Conservation (phyloP, 352 stramenopile species). For the Phytophthora idaei region DNA sequence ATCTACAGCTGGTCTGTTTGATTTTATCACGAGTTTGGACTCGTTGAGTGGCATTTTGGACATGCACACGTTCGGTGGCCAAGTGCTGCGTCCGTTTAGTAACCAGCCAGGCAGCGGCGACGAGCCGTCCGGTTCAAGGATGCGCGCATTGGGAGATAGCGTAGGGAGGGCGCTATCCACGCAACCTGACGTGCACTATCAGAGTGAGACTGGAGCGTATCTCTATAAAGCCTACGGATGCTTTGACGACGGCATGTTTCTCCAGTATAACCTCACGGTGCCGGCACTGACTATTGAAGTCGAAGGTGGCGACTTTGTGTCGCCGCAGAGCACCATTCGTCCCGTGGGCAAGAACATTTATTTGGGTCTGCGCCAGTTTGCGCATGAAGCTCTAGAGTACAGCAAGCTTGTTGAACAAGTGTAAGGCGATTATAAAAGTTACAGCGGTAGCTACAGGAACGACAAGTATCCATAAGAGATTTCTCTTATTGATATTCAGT, state of each 20-base stretch:
- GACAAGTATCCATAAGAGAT: too few species aligned
- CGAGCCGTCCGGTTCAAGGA: slow-evolving; percentile 59
- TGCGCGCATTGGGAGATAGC: slow-evolving; percentile 49
- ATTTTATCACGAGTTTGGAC: slow-evolving; percentile 59
- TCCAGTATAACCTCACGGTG: slow-evolving; percentile 64
- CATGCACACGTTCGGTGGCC: slow-evolving; percentile 64
- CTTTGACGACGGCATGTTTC: slow-evolving; percentile 69
- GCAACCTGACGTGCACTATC: slow-evolving; percentile 44
- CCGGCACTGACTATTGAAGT: slow-evolving; percentile 75
- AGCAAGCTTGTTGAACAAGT: slow-evolving; percentile 44
- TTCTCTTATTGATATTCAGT: too few species aligned
- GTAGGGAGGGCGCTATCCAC: slow-evolving; percentile 58
- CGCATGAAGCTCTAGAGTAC: slow-evolving; percentile 55
- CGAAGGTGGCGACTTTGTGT: slow-evolving; percentile 72
- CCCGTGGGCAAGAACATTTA: slow-evolving; percentile 60
- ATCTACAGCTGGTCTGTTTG: slow-evolving; percentile 48
- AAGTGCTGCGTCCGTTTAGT: slow-evolving; percentile 73
- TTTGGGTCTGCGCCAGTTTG: slow-evolving; percentile 63
- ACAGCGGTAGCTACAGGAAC: slow-evolving; percentile 6
- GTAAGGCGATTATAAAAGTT: slow-evolving; percentile 3
- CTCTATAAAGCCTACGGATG: slow-evolving; percentile 78
- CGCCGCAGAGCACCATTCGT: slow-evolving; percentile 60
- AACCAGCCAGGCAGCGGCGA: slow-evolving; percentile 40
- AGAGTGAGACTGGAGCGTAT: slow-evolving; percentile 53
- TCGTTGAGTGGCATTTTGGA: slow-evolving; percentile 59